Evolutionary conservation across 352 stramenopile species (phyloP), one percentile per base, ranked within the genome.

Genomic region (Pythium dissimile): DNA sequence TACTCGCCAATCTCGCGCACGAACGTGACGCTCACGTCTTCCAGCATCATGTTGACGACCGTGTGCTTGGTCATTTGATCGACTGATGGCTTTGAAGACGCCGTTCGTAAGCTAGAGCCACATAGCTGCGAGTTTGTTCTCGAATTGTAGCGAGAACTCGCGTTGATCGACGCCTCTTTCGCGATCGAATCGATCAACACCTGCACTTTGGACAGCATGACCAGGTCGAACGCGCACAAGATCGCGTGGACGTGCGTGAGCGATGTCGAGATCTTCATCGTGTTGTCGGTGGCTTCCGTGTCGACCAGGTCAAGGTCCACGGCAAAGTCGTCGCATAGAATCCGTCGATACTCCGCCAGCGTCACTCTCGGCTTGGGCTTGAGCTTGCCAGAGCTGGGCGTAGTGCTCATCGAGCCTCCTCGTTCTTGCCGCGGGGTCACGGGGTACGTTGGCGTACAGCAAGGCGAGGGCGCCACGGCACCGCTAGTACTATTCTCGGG

Each of bases 1-100:
- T 89, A 86, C 31, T 81, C 78, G 11, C 80, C 80, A 28, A 86
- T 86, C 58, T 92, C 80, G 0, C 76, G 75, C 43, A 92, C 78
- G 39, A 90, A 75, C 16, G 82, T 90, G 24, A 86, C 58, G 26
- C 79, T 89, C 10, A 67, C 77, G 46, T 92, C 77, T 66, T 89
- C 77, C 3, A 91, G 37, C 38, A 86, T 62, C 20, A 87, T 55
- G 24, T 75, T 80, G 16, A 91, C 58, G 35, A 77, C 53, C 12
- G 71, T 66, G 5, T 69, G 54, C 56, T 69, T 72, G 46, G 23
- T 65, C 34, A 35, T 16, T 38, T 37, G 31, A 20, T 39, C 18
- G 1, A 42, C 20, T 24, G 43, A 54, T 12, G 37, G 16, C 18
- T 24, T 41, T 15, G 44, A 54, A 6, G 32, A 44, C 32, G 38